Conservation (phyloP, 192 early-diverging fungal species). For the Umbelopsis sp. region DNA sequence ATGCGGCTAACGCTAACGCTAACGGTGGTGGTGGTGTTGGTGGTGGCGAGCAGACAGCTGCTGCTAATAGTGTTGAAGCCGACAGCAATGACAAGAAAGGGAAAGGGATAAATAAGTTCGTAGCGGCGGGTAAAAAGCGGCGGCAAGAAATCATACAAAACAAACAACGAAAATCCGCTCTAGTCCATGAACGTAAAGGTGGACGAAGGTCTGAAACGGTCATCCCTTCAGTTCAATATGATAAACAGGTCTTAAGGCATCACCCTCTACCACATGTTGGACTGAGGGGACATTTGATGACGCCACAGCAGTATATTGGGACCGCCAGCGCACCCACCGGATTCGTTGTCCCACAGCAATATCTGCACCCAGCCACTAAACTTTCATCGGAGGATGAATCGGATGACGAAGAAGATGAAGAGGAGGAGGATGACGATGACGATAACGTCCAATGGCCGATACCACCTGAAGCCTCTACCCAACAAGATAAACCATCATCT, state of each 20-base stretch:
- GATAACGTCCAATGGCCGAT: slow-evolving; percentile 4
- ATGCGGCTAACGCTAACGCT: slow-evolving; percentile 48
- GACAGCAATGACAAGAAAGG: slow-evolving; percentile 3
- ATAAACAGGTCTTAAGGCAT: neutral
- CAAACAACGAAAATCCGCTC: neutral
- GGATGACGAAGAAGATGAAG: neutral
- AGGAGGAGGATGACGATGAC: neutral
- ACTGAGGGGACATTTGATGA: neutral
- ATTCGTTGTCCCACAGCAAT: slow-evolving; percentile 33
- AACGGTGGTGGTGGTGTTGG: slow-evolving; percentile 27
- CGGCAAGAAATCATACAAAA: slow-evolving; percentile 12
- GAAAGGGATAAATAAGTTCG: slow-evolving; percentile 4
- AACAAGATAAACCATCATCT: neutral
- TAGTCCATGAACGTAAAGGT: neutral
- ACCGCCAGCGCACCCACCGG: slow-evolving; percentile 18
- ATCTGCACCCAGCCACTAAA: slow-evolving; percentile 20
- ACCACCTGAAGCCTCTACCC: neutral
- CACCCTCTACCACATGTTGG: slow-evolving; percentile 4
- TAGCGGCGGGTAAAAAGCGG: slow-evolving; percentile 8
- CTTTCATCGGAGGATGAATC: neutral
- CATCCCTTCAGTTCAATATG: slow-evolving; percentile 2
- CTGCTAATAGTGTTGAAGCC: slow-evolving; percentile 22
- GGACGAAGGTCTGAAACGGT: neutral
- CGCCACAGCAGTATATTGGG: slow-evolving; percentile 7
- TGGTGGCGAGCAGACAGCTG: slow-evolving; percentile 30